Evolutionary conservation across 2,329 filamentous ascomycete genomes (phyloP).

Genomic region (Emericellopsis cladophorae): DNA sequence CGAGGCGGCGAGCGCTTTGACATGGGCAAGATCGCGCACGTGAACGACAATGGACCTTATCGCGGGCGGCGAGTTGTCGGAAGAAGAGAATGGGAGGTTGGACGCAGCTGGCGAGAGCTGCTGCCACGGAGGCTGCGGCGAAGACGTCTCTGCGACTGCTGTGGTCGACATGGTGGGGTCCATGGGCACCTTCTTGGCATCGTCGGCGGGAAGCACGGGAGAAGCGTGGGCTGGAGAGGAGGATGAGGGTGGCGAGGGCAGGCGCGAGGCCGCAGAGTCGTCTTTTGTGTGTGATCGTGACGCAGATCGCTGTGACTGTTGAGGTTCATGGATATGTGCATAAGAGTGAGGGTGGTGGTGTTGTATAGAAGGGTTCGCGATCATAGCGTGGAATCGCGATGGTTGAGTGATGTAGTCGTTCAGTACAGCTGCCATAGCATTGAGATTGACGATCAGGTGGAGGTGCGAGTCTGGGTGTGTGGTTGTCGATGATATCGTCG

Average conservation of each 20-base stretch:
- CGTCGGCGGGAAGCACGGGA: constrained; percentile 21
- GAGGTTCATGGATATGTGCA: not conserved
- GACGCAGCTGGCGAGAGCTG: constrained; percentile 1
- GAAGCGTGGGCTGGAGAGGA: constrained; percentile 31
- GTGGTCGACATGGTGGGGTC: constrained; percentile 20
- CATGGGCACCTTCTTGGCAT: constrained; percentile 34
- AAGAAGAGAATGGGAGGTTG: constrained; percentile 21
- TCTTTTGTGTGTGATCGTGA: not conserved
- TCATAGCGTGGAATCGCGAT: constrained; percentile 59
- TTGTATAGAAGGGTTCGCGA: constrained; percentile 34
- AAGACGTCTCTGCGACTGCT: constrained; percentile 1
- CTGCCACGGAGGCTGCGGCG: not conserved
- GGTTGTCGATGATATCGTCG: too few species aligned
- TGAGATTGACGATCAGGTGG: constrained; percentile 10
- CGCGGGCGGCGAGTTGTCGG: constrained; percentile 13
- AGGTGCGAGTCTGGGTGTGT: too few species aligned
- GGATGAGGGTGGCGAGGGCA: constrained; percentile 42
- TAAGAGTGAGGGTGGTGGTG: constrained; percentile 31
- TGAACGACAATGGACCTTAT: constrained; percentile 48
- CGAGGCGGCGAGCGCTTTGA: constrained; percentile 75
- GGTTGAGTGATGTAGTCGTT: constrained; percentile 65
- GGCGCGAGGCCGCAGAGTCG: constrained; percentile 25
- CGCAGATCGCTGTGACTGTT: not conserved
- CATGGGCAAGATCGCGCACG: constrained; percentile 80
- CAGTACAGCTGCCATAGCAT: constrained; percentile 55